Conservation (phyloP, 352 stramenopile species). For the Pythium sukuiense region DNA sequence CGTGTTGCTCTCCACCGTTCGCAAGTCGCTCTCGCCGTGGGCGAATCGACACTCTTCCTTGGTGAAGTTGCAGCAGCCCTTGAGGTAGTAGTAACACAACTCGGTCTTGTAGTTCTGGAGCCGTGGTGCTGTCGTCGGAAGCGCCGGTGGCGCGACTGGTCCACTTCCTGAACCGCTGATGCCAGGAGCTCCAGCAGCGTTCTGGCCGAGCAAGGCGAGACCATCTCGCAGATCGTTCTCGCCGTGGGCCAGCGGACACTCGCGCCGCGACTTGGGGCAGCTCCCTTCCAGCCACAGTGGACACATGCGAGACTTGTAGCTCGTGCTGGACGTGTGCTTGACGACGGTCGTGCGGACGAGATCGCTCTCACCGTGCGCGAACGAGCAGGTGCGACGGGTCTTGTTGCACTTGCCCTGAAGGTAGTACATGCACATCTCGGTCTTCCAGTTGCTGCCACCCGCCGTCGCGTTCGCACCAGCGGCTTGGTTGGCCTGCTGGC, state of each 20-base stretch:
- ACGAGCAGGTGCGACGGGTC: slow-evolving; percentile 83
- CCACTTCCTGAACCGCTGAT: not conserved
- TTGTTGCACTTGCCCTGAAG: slow-evolving; percentile 90
- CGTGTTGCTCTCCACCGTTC: slow-evolving; percentile 84
- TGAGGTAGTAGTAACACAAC: slow-evolving; percentile 88
- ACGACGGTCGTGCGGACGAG: slow-evolving; percentile 42
- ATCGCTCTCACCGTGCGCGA: slow-evolving; percentile 83
- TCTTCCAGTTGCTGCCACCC: slow-evolving; percentile 79
- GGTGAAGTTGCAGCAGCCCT: slow-evolving; percentile 87
- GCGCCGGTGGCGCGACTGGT: slow-evolving; percentile 2
- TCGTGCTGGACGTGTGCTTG: slow-evolving; percentile 43
- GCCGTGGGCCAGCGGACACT: slow-evolving; percentile 77
- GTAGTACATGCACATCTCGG: slow-evolving; percentile 89
- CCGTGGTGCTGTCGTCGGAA: slow-evolving; percentile 54
- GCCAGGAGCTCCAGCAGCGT: not conserved
- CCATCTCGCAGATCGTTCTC: slow-evolving; percentile 74
- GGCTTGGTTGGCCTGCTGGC: slow-evolving; percentile 28
- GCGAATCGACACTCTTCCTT: slow-evolving; percentile 88
- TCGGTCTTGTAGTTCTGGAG: slow-evolving; percentile 90
- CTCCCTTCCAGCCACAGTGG: slow-evolving; percentile 72
- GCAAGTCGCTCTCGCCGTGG: slow-evolving; percentile 77
- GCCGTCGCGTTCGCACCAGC: slow-evolving; percentile 9
- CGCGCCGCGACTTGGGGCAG: slow-evolving; percentile 72
- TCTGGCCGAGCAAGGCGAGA: slow-evolving; percentile 31
- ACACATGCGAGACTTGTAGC: slow-evolving; percentile 81